Conservation (phyloP, 73 alveolate genomes). For the Loxodes magnus region DNA sequence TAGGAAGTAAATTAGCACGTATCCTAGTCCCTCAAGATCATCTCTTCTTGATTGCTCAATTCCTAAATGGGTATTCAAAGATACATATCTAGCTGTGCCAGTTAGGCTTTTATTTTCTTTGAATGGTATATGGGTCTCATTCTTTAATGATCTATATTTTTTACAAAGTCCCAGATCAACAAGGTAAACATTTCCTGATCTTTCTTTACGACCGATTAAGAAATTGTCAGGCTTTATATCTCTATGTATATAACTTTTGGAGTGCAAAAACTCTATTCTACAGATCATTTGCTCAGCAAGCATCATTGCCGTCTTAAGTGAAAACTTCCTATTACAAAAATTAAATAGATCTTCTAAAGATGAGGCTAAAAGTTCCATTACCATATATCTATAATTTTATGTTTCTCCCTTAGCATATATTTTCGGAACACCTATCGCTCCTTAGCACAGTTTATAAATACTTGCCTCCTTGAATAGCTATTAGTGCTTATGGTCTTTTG, state of each 20-base stretch:
- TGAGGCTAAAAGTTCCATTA: constrained; percentile 1
- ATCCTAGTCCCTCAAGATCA: no score
- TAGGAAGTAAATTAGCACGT: no score
- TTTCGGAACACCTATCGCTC: not conserved
- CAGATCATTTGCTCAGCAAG: constrained; percentile 66
- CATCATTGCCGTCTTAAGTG: constrained; percentile 59
- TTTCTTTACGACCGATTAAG: no score
- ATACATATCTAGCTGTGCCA: no score
- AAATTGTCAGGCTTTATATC: constrained; percentile 89
- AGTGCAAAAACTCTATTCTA: constrained; percentile 68
- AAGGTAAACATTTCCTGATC: no score
- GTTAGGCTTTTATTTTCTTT: no score
- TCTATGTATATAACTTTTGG: constrained; percentile 59
- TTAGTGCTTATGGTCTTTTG: not conserved
- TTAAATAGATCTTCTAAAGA: not conserved
- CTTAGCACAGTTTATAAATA: not conserved
- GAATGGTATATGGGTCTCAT: no score
- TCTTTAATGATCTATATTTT: no score
- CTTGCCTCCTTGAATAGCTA: not conserved
- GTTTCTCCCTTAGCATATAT: not conserved
- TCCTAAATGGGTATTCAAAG: no score
- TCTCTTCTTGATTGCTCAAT: no score
- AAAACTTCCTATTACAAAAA: not conserved
- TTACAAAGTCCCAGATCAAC: no score
- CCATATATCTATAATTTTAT: not conserved